These are phyloP conservation scores for Alternaria ethzedia DNA, from an alignment of 2,329 filamentous ascomycete genomes.

Conservation along the genomic window DNA sequence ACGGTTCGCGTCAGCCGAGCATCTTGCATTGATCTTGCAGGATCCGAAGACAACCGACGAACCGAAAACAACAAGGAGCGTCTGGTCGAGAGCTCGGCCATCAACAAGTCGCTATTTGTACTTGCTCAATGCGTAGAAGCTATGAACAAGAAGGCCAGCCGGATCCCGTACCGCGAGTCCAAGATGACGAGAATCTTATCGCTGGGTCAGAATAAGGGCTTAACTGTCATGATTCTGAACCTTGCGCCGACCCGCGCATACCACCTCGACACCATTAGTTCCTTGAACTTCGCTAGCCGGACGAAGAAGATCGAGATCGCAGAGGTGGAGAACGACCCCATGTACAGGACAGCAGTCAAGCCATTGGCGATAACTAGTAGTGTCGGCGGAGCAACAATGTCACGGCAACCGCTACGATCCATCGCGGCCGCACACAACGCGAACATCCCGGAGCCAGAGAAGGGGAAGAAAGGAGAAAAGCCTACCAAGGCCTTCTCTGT, in stretches of 20 bases:
- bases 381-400: slow-evolving; percentile 48
- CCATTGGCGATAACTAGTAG: slow-evolving; percentile 46
- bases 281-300: slow-evolving; percentile 90
- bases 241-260: slow-evolving; percentile 90
- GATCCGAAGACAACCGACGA: slow-evolving; percentile 91
- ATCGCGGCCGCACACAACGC: slow-evolving; percentile 78
- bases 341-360: slow-evolving; percentile 63
- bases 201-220: slow-evolving; percentile 90
- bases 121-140: slow-evolving; percentile 95
- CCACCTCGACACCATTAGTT: slow-evolving; percentile 91
- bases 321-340: slow-evolving; percentile 93
- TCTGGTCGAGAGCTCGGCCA: slow-evolving; percentile 92
- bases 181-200: slow-evolving; percentile 97
- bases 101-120: slow-evolving; percentile 97
- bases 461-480: slow-evolving; percentile 65
- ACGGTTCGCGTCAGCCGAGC: slow-evolving; percentile 77
- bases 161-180: slow-evolving; percentile 91
- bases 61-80: slow-evolving; percentile 94
- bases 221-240: slow-evolving; percentile 97
- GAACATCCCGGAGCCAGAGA: slow-evolving; percentile 63
- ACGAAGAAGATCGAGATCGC: slow-evolving; percentile 96
- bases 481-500: slow-evolving; percentile 86
- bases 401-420: slow-evolving; percentile 79
- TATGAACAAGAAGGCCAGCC: slow-evolving; percentile 74
- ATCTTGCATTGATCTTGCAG: slow-evolving; percentile 92